Base-by-base conservation (phyloP, 768 basidiomycete genomes). In the Gloeostereum incarnatum region DNA sequence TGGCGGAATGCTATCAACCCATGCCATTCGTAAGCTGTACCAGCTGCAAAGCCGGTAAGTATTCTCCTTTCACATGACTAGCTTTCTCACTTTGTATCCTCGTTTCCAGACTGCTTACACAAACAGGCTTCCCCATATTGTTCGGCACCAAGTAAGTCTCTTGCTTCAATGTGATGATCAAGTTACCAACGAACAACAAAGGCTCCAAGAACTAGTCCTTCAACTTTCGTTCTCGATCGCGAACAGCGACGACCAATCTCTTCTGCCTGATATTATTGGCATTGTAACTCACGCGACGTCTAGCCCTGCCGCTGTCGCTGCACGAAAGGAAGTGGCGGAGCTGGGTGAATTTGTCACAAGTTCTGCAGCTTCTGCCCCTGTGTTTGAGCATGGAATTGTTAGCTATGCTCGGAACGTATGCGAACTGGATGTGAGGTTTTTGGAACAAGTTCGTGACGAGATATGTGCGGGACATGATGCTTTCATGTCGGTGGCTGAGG, bases 201-300 rank as follows among this genome's bases (percentile, higher is more conserved):
- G 35, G 24, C 35, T 36, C 7, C 35, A 36, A 36, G 35, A 36
- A 25, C 35, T 36, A 7, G 18, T 23, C 35, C 35, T 36, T 13
- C 7, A 21, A 25, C 35, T 36, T 11, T 36, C 35, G 17, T 36
- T 36, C 22, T 19, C 35, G 11, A 36, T 36, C 22, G 35, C 35
- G 7, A 36, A 36, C 22, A 23, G 11, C 17, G 35, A 23, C 21
- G 35, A 36, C 22, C 11, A 19, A 13, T 36, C 35, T 9, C 14
- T 25, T 11, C 22, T 36, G 8, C 35, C 35, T 7, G 35, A 36
- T 21, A 17, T 36, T 17, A 24, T 36, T n/a, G 35, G 35, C 13
- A 18, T 18, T 18, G 21, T 36, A 7, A 36, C 35, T 17, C n/a
- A 36, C 14, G 35, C 35, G 13, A 36, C 35, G 13, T 36, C 35